Evolutionary conservation across 768 basidiomycete genomes (phyloP).

Genomic region (Psilocybe azurescens): DNA sequence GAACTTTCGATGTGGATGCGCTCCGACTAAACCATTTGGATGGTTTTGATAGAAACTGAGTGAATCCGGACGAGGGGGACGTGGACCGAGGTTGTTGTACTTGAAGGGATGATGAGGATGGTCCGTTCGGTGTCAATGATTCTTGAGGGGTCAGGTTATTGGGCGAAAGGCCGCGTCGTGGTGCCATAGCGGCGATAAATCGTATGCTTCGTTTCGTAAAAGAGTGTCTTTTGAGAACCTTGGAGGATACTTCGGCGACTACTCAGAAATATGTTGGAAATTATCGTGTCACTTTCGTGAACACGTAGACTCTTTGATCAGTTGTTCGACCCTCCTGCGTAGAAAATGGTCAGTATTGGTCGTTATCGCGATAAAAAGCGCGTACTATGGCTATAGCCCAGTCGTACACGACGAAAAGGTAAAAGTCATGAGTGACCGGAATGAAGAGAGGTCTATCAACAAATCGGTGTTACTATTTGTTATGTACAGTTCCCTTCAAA

Average conservation of each 20-base stretch:
- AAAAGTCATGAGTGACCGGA: slow-evolving; percentile 25
- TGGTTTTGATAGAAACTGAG: slow-evolving; percentile 68
- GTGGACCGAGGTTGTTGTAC: slow-evolving; percentile 57
- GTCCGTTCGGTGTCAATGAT: slow-evolving; percentile 25
- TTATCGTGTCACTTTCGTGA: slow-evolving; percentile 13
- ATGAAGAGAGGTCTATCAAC: slow-evolving; percentile 24
- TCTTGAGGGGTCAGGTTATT: slow-evolving; percentile 34
- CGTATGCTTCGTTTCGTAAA: slow-evolving; percentile 14
- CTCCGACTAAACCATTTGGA: slow-evolving; percentile 77
- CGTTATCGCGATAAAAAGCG: slow-evolving; percentile 9
- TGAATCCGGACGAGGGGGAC: slow-evolving; percentile 69
- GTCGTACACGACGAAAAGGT: slow-evolving; percentile 20
- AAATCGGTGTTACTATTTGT: slow-evolving; percentile 23
- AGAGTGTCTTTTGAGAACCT: slow-evolving; percentile 4
- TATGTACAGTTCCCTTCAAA: slow-evolving; percentile 2
- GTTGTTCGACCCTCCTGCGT: not conserved
- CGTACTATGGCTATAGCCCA: slow-evolving; percentile 19
- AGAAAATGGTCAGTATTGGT: not conserved
- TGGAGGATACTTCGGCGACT: not conserved
- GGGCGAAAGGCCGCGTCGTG: slow-evolving; percentile 48
- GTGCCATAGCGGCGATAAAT: slow-evolving; percentile 45
- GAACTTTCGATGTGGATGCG: slow-evolving; percentile 54
- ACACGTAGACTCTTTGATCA: slow-evolving; percentile 8
- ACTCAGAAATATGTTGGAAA: slow-evolving; percentile 2
- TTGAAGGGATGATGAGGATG: slow-evolving; percentile 33